Base-by-base conservation (phyloP, 305 asterid species). In the Fraxinus baroniana region DNA sequence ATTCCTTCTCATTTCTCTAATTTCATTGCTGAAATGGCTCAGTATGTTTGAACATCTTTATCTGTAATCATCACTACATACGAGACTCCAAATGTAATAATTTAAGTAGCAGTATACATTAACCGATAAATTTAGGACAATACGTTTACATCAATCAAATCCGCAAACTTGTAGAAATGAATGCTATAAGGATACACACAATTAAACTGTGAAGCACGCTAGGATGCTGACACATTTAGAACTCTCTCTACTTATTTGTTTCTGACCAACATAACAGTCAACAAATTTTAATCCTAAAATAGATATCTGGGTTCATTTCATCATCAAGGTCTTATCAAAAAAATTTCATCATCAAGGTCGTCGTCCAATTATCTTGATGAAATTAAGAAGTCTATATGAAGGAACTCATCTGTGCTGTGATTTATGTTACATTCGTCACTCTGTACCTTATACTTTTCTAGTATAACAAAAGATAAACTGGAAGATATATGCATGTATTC, bases 1-100 rank as follows among this genome's bases (percentile, higher is more conserved):
- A 18, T 71, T 32, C 18, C 9, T 39, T 79, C 37, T 66, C 30
- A 33, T 75, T 78, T 87, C 26, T 39, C 37, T 79, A 66, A 49
- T 64, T 36, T 68, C 46, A 18, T 37, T 15, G 74, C 76, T 36
- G 22, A 49, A 32, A n/a, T 28, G 75, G 37, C 74, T 66, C 74
- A 26, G 37, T 66, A 26, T 26, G 73, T 66, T 66, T 26, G 74
- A 66, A 3, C 35, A 13, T 66, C 74, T 66, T 28, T 13, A 26
- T 26, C 36, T 66, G 17, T 26, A 26, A 66, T 26, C 74, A 66
- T 66, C 36, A 12, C 37, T 9, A 66, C 20, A 66, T 66, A 10
- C 7, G 32, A 24, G 35, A 66, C 7, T 26, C 37, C 74, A 24
- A 66, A 66, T 66, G 74, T 24, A 66, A 24, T 66, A 26, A 66